A percentile compares a stretch with the other conserved stretches of the same genome.
phyloP scores from a whole-genome alignment of 192 early-diverging fungal species.

The Podila horticola region DNA sequence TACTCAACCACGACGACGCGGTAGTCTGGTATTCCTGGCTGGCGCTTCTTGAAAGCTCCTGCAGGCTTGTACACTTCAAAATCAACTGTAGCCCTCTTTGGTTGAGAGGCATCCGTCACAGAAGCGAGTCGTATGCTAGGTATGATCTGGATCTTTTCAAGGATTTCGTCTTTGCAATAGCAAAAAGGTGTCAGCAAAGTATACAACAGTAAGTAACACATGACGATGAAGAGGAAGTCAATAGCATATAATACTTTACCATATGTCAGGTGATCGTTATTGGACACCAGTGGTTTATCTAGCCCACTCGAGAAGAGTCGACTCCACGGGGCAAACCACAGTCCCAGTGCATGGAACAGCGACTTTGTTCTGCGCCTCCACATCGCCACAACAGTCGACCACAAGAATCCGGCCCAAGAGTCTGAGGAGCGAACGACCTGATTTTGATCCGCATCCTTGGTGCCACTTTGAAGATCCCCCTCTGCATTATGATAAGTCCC shows the following conservation, averaged over 20 bases:
- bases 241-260: slow-evolving; percentile 3
- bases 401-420: background rate
- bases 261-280: slow-evolving; percentile 12
- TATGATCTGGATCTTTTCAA: slow-evolving; percentile 48
- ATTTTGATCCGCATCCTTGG: background rate
- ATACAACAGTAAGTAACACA: background rate
- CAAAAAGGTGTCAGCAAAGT: background rate
- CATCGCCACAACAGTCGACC: background rate
- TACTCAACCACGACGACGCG: slow-evolving; percentile 55
- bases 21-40: slow-evolving; percentile 58
- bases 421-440: no score
- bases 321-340: background rate
- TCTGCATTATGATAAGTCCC: slow-evolving; percentile 11
- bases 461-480: background rate
- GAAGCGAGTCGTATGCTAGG: slow-evolving; percentile 16
- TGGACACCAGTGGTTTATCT: slow-evolving; percentile 12
- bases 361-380: background rate
- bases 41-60: slow-evolving; percentile 55
- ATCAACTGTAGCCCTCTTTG: slow-evolving; percentile 15
- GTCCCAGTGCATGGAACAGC: background rate
- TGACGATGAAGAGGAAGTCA: background rate
- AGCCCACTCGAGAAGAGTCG: background rate
- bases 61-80: slow-evolving; percentile 60
- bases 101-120: background rate
- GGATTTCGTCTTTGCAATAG: slow-evolving; percentile 31